Evolutionary conservation across 2,329 filamentous ascomycete genomes (phyloP).

Genomic region (Alternaria triticina): DNA sequence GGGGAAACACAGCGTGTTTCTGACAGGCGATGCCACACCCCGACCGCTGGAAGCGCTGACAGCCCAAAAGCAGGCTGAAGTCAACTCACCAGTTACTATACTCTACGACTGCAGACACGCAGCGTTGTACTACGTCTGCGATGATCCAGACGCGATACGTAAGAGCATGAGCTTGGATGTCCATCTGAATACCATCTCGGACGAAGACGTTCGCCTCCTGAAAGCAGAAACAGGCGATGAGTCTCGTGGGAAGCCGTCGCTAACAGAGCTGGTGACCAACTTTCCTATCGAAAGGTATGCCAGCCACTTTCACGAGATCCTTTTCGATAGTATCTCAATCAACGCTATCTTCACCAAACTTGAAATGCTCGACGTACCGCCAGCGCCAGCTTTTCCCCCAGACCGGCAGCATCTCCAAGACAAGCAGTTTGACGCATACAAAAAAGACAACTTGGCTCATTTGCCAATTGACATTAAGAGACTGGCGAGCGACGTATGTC

Average conservation of each 20-base stretch:
- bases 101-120: constrained; percentile 14
- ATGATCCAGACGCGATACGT: constrained; percentile 6
- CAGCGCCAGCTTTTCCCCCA: not conserved
- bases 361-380: not conserved
- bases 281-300: constrained; percentile 1
- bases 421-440: not conserved
- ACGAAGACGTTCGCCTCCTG: constrained; percentile 1
- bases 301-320: constrained; percentile 3
- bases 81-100: constrained; percentile 4
- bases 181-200: constrained; percentile 10
- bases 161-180: constrained; percentile 16
- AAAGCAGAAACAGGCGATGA: not conserved
- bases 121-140: constrained; percentile 17
- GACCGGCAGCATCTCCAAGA: not conserved
- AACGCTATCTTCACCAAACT: not conserved
- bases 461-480: not conserved
- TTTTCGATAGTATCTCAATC: constrained; percentile 3
- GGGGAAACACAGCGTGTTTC: constrained; percentile 14
- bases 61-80: not conserved
- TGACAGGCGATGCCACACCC: constrained; percentile 6
- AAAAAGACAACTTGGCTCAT: not conserved
- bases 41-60: not conserved
- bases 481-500: not conserved
- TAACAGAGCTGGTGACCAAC: not conserved
- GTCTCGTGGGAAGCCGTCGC: not conserved